Evolutionary conservation across 192 early-diverging fungal genomes (phyloP), one percentile per base, ranked within the genome.

Genomic region (Chytriomyces confervae): DNA sequence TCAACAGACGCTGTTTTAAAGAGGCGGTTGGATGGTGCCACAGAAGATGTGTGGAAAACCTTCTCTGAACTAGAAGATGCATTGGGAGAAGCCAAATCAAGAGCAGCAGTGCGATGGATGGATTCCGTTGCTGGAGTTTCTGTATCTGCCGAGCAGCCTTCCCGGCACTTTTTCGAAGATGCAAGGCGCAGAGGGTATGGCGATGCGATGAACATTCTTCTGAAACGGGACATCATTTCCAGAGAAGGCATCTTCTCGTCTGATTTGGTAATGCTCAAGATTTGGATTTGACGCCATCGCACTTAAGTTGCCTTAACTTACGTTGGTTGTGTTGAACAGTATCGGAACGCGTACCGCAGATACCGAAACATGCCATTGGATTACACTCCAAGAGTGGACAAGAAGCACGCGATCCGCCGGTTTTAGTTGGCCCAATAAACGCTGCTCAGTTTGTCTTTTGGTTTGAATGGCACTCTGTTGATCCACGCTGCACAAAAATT

Each of bases 171-270:
- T 8, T 63, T n/a, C 27, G 72, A 48, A n/a, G 72, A 61, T 16
- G 72, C 72, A 27, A 18, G 61, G 3, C 53, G 61, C 2, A 47
- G 10, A 43, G 72, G 72, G 8, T 63, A 50, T 9, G 72, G 50
- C 43, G 24, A 44, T n/a, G 53, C 72, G 3, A 23, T 74, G 61
- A 61, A 45, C 45, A 1, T 74, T 61, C 50, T 74, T 36, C 3
- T 18, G 53, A 61, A 74, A 18, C 8, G 23, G 13, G 72, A 74
- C 24, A 45, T 74, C 0, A 44, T 74, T 36, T 18, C 23, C 7
- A 5, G 13, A 11, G 23, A 62, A 16, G 72, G 72, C 10, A 43
- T 49, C 43, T 74, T 74, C 62, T 36, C 43, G 13, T 46, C 60
- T 45, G 72, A 74, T 20, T 49, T 74, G 43, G 62, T 62, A 20